Conservation (phyloP, 108 stramenopile species). For the Pseudonitzschia multiseries region DNA sequence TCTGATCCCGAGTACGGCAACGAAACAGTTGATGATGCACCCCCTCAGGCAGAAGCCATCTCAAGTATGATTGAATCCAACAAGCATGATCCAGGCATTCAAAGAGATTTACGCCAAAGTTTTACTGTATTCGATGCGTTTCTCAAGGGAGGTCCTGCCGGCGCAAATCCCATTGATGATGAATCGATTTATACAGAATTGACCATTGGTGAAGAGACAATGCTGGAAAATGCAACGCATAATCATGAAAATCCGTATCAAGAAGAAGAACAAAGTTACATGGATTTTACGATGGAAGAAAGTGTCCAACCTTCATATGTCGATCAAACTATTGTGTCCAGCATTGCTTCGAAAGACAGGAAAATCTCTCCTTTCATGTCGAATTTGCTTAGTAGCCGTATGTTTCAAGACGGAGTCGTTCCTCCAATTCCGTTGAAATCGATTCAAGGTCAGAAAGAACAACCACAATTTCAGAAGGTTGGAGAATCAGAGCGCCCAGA, state of each 20-base stretch:
- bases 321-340: constrained; percentile 6
- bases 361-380: constrained; percentile 10
- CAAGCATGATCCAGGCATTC: background rate
- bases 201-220: constrained; percentile 21
- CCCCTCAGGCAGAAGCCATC: background rate
- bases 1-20: too few species aligned
- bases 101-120: constrained; percentile 23
- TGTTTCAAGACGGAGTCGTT: constrained; percentile 20
- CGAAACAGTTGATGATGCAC: background rate
- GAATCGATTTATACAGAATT: constrained; percentile 25
- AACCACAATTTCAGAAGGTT: background rate
- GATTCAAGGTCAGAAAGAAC: background rate
- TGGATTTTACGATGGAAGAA: constrained; percentile 38
- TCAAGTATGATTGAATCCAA: background rate
- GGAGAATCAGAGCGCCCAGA: background rate
- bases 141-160: constrained; percentile 3
- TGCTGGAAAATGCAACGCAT: background rate
- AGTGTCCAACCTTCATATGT: constrained; percentile 18
- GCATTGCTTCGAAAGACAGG: background rate
- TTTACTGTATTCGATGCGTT: constrained; percentile 38
- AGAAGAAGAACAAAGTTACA: constrained; percentile 27
- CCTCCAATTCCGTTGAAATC: background rate
- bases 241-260: background rate
- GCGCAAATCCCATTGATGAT: constrained; percentile 3
- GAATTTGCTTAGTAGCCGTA: constrained; percentile 33